Base-by-base conservation (phyloP, 768 basidiomycete species). In the Agrocybe pediades region DNA sequence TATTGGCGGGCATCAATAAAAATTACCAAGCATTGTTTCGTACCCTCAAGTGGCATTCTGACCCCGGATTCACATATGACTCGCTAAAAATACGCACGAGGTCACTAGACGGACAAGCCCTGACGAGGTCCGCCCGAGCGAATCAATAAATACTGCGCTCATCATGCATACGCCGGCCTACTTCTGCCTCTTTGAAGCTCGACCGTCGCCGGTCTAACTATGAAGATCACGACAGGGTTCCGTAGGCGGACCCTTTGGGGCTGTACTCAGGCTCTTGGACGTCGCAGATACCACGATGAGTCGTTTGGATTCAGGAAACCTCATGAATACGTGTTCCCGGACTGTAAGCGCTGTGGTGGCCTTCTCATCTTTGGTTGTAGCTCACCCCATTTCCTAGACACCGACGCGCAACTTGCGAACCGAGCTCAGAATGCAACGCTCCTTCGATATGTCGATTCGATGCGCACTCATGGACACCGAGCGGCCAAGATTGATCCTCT, bases 401-500 rank as follows among this genome's bases (percentile, higher is more conserved):
- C 83, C 2, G 66, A 78, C 1, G 72, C 74, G 0, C 89, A 92
- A 60, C 75, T 93, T 13, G 65, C 75, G 47, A 90, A 90, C 68
- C 81, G 94, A 8, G 77, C 77, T 13, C 65, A 67, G 2, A 94
- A 95, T 41, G 63, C 92, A 0, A 75, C 90, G 2, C 74, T 97
- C 16, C 73, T 95, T 41, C 88, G 95, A 27, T 95, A 94, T 65
- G 90, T 94, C 9, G 95, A 96, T 66, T 87, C 89, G 1, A 80
- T 96, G 61, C 82, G 93, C n/a, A 86, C 78, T 0, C 90, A 93
- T 58, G 90, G 88, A 0, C 92, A 94, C 63, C 83, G 91, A 25
- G 91, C 92, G 2, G 92, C 92, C 0, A 78, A 81, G 40, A 89
- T 96, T 39, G 94, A 97, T 65, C 94, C 95, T 0, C 73, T 96